phyloP scores from a whole-genome alignment of 805 yeast genomes.

The Pichia manshurica region DNA sequence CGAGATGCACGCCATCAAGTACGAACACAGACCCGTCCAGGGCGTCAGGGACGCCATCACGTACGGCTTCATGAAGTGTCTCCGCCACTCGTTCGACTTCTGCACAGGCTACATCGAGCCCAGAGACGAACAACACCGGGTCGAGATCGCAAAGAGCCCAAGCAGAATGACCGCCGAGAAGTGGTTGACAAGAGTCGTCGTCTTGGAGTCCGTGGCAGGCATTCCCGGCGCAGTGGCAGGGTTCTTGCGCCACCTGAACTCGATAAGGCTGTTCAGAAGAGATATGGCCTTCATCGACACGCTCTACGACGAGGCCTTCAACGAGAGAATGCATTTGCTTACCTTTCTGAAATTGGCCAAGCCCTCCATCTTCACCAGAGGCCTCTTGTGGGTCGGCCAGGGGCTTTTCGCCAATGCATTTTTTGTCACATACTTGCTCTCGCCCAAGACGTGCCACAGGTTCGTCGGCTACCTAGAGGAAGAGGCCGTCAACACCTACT shows the following conservation, averaged over 20 bases:
- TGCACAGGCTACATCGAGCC: constrained; percentile 64
- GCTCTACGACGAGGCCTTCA: constrained; percentile 67
- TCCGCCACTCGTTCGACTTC: constrained; percentile 51
- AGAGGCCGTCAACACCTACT: constrained; percentile 67
- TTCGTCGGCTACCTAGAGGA: constrained; percentile 76
- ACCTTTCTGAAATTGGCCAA: constrained; percentile 61
- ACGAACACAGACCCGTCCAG: constrained; percentile 47
- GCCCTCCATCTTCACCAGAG: constrained; percentile 53
- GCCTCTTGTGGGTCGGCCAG: constrained; percentile 55
- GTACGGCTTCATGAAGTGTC: constrained; percentile 37
- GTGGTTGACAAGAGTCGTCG: constrained; percentile 59
- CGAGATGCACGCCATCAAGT: constrained; percentile 38
- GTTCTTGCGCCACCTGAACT: constrained; percentile 61
- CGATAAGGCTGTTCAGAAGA: constrained; percentile 53
- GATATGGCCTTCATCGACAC: constrained; percentile 77
- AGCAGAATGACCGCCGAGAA: constrained; percentile 53
- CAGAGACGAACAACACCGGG: constrained; percentile 29
- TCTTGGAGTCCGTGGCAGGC: constrained; percentile 68
- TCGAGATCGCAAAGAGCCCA: constrained; percentile 24
- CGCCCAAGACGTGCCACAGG: constrained; percentile 64
- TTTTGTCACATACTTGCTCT: constrained; percentile 51
- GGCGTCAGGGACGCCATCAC: constrained; percentile 50
- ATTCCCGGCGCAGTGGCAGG: constrained; percentile 80
- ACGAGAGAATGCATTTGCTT: constrained; percentile 70
- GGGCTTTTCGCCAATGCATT: constrained; percentile 66